Evolutionary conservation across 2,329 filamentous ascomycete genomes (phyloP).

Genomic region (Diaporthe citriasiana): DNA sequence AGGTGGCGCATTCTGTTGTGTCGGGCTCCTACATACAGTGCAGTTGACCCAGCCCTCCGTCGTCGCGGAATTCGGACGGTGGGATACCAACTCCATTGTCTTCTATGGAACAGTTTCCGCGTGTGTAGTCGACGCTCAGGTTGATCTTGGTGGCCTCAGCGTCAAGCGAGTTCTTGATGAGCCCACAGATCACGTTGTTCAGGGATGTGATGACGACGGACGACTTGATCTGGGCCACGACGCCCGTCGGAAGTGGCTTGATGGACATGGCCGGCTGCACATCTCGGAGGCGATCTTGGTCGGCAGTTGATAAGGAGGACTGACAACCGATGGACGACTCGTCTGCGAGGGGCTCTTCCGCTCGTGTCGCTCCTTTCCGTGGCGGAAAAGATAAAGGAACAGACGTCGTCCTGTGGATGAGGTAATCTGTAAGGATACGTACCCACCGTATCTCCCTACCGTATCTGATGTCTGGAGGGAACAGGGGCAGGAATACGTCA

Average conservation of each 20-base stretch:
- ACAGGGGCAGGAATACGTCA: neutral
- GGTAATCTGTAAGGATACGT: constrained; percentile 1
- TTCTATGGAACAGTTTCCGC: constrained; percentile 83
- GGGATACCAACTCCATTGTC: constrained; percentile 87
- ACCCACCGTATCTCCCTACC: constrained; percentile 13
- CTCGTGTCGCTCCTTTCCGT: neutral
- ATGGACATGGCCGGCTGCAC: constrained; percentile 69
- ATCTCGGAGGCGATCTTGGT: constrained; percentile 28
- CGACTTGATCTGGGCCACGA: constrained; percentile 85
- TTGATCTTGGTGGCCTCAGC: constrained; percentile 78
- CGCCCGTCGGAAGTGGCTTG: constrained; percentile 76
- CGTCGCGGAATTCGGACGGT: constrained; percentile 77
- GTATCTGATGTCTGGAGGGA: neutral
- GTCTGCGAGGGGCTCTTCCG: neutral
- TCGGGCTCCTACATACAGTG: constrained; percentile 70
- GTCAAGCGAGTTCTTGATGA: constrained; percentile 89
- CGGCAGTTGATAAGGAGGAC: neutral
- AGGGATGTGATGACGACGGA: constrained; percentile 84
- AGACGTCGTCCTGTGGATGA: constrained; percentile 2
- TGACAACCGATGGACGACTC: neutral
- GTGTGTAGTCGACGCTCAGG: constrained; percentile 79
- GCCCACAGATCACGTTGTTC: constrained; percentile 76
- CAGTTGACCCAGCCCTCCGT: constrained; percentile 79
- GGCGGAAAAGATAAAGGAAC: neutral
- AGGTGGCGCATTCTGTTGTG: constrained; percentile 25